Evolutionary conservation across 2,329 filamentous ascomycete species (phyloP), one percentile per base, ranked within the genome.

Genomic region (Sporothrix dimorphospora): DNA sequence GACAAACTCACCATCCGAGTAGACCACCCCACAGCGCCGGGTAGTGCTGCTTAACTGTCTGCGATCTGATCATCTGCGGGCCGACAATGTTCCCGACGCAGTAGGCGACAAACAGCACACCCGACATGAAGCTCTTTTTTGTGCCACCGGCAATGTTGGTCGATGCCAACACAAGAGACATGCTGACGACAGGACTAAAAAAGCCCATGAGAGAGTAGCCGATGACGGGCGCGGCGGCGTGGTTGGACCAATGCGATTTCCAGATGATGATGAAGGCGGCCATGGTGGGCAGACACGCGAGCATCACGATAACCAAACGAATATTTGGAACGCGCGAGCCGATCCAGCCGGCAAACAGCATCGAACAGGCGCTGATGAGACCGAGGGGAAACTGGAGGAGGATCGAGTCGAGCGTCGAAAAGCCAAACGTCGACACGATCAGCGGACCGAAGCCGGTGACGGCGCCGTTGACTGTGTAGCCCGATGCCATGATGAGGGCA

Each of bases 61-160:
- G 83, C n/a, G 86, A 89, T 76, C 87, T 88, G 53, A 94, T 87
- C 51, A 94, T 82, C 80, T 92, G 90, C 3, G 92, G 92, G 0
- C 91, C 91, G 30, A 94, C 88, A 68, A 94, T 94, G 76, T 94
- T 94, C 1, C 91, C 86, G 2, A 94, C 89, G 71, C 90, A 92
- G 77, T 94, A 94, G 0, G 90, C 91, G 0, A 92, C 90, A 74
- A 94, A 94, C 1, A 92, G 90, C 0, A 89, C 89, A 0, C 90
- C 89, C 0, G 91, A 90, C 85, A 92, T 93, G 76, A 91, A 90
- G 74, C 89, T 91, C 83, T 94, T 94, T 82, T 94, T 94, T 0
- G 91, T 94, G 30, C 91, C 87, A 0, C 92, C 92, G 0, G 91
- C 91, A 0, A 94, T 90, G 75, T 94, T 94, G 12, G 88, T 87